Base-by-base conservation (phyloP, 495 filamentous ascomycete species). In the Penicillium silybi region DNA sequence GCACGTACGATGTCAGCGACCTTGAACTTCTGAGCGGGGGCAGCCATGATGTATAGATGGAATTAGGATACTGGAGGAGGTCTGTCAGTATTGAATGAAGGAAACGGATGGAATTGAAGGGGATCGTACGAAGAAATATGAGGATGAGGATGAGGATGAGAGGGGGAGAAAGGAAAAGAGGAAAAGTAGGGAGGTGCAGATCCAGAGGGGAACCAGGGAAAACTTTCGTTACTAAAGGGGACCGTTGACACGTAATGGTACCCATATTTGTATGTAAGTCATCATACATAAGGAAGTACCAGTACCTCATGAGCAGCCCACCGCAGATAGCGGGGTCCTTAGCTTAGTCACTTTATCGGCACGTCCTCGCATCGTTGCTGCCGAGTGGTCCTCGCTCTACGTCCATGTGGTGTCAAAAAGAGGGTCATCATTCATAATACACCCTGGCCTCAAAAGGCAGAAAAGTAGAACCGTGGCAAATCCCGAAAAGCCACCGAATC, bases 11-110 rank as follows among this genome's bases (percentile, higher is more conserved):
- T 88, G 80, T 98, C 93, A 65, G 92, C 90, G 79, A 98, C 91
- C 88, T 97, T 96, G 85, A 86, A 93, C 73, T 88, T 92, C 69
- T 85, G 79, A 61, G 92, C 92, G 73, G 92, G 92, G 68, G 90
- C 86, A 79, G 72, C 63, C 73, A 77, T 77, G 61, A 54, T 71
- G 61, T 40, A 41, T 55, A 43, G 50, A 38, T 56, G 46, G 48
- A 50, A 44, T 26, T 45, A 19, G 32, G 25, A 42, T 53, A 58
- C 41, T 47, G 32, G 37, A 42, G 25, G 15, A 20, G 26, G 20
- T 8, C 43, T 20, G 48, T 60, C 38, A 61, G 58, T 48, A 42
- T 44, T 19, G 18, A 27, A 1, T 27, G 53, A 35, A 38, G n/a
- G 27, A 19, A 20, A 9, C 10, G 11, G 40, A 52, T 8, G 23